Base-by-base conservation (phyloP, 116 monocot genomes). In the Cymodocea nodosa region DNA sequence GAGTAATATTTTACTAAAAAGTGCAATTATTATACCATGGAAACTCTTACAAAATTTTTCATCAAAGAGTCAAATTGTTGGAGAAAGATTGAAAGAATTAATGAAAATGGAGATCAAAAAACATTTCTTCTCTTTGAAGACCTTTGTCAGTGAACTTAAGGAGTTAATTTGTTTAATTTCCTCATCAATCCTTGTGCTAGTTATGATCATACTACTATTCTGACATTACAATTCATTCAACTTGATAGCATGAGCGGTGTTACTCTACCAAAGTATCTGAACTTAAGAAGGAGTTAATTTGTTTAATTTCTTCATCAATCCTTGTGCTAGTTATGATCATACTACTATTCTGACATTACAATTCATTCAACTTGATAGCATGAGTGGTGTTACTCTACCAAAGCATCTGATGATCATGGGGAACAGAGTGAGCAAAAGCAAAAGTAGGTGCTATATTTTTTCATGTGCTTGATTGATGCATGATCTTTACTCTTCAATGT, bases 251-350 rank as follows among this genome's bases (percentile, higher is more conserved):
- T 17, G 16, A 34, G 61, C 14, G n/a, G 36, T 61, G 2, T 35
- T 35, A 35, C 61, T 61, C 61, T 61, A 61, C 35, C 18, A 61
- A 61, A 17, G 61, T 15, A 2, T 6, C 61, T 35, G 61, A 61
- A n/a, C n/a, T 30, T 30, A 30, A 30, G 2, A 19, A n/a, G 55
- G 55, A 56, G 2, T 56, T 56, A 15, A 60, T 2, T 6, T 60
- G 15, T 6, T 2, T 60, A 6, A 60, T 23, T 35, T 30, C 23
- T 61, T 61, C 4, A 61, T 15, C 54, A n/a, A 35, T 35, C 36
- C 61, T 37, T 18, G 2, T 17, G 35, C 15, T 17, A 13, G 15
- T n/a, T 61, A 17, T 18, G 18, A 37, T 61, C 16, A 61, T 14
- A 35, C 36, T 17, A 61, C 15, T 35, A 17, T 37, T 36, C 61